These are phyloP conservation scores for Chara braunii DNA, from an alignment of 139 green algal genomes.

Conservation along the genomic window DNA sequence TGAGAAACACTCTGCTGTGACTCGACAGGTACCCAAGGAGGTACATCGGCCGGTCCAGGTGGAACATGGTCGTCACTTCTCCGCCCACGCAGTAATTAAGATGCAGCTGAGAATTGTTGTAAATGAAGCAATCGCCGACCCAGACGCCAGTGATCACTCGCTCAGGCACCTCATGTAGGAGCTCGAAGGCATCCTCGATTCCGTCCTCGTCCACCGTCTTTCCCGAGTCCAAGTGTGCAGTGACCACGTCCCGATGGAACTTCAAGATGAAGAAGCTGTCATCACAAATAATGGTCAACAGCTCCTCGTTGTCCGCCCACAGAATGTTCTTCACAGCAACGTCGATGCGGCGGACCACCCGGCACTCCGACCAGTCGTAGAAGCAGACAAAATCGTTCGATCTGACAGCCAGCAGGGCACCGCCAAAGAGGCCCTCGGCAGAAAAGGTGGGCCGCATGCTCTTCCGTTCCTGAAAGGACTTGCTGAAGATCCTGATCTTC, in stretches of 20 bases:
- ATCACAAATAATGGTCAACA: constrained; percentile 74
- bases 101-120: constrained; percentile 91
- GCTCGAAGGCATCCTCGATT: constrained; percentile 93
- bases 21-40: constrained; percentile 90
- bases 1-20: constrained; percentile 82
- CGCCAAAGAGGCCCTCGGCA: constrained; percentile 81
- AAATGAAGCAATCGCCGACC: constrained; percentile 97
- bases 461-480: constrained; percentile 74
- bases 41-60: constrained; percentile 94
- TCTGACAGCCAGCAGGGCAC: constrained; percentile 70
- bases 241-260: constrained; percentile 60
- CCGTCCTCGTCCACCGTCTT: constrained; percentile 76
- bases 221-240: constrained; percentile 50
- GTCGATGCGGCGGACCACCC: constrained; percentile 82
- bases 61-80: constrained; percentile 88
- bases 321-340: constrained; percentile 66
- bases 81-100: constrained; percentile 96
- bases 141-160: constrained; percentile 59
- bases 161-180: constrained; percentile 81
- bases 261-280: constrained; percentile 78
- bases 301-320: constrained; percentile 82
- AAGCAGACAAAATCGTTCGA: constrained; percentile 85
- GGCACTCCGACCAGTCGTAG: constrained; percentile 81
- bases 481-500: constrained; percentile 57
- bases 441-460: constrained; percentile 71